Conservation (phyloP, 2,329 filamentous ascomycete genomes). For the Ophiocordyceps camponoti-leonardi region DNA sequence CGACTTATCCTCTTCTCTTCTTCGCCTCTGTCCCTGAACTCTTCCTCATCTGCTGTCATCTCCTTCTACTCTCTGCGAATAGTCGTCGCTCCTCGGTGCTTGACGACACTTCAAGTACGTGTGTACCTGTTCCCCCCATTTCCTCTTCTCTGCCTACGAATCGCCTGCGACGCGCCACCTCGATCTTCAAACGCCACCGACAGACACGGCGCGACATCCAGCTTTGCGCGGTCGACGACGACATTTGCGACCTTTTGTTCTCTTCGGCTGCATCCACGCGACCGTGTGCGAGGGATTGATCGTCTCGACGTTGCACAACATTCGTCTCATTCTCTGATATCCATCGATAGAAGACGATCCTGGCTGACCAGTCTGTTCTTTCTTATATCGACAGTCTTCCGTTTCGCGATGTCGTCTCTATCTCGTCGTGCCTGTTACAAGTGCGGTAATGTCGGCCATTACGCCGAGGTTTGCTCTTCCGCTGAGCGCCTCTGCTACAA, state of each 20-base stretch:
- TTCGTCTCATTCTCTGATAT: not conserved
- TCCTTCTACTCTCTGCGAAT: not conserved
- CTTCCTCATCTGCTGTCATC: not conserved
- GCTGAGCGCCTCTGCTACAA: conserved; percentile 99
- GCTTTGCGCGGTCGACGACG: no score
- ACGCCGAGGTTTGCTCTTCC: conserved; percentile 85
- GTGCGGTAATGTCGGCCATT: conserved; percentile 69
- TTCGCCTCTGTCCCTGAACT: not conserved
- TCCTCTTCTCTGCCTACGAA: no score
- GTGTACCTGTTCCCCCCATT: no score
- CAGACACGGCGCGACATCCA: no score
- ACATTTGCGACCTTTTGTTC: no score
- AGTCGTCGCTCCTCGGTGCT: not conserved
- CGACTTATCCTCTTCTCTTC: not conserved
- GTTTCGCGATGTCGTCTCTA: conserved; percentile 52
- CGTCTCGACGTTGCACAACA: not conserved
- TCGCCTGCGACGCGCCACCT: no score
- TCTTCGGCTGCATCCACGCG: not conserved
- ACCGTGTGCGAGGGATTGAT: not conserved
- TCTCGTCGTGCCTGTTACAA: conserved; percentile 74
- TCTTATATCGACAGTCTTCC: not conserved
- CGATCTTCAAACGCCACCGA: no score
- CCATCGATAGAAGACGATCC: not conserved
- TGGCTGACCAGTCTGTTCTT: not conserved
- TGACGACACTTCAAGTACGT: no score